These are phyloP conservation scores for Micractinium sp. DNA, from an alignment of 139 green algal species.

Conservation along the genomic window DNA sequence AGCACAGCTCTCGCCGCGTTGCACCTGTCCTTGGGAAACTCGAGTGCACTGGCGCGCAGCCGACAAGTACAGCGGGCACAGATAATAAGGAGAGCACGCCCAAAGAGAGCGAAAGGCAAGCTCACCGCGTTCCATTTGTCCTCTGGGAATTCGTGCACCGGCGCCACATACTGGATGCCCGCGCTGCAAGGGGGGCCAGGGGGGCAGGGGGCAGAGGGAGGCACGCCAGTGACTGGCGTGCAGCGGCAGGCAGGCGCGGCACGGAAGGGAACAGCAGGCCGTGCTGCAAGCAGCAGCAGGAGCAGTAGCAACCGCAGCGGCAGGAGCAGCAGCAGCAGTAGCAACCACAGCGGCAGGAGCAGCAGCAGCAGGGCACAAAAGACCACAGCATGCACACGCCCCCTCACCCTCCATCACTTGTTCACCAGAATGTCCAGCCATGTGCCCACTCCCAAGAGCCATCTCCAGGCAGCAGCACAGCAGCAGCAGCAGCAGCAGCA, in stretches of 20 bases:
- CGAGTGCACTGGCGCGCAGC: background rate
- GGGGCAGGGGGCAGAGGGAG: background rate
- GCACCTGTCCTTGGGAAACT: background rate
- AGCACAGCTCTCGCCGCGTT: too few species aligned
- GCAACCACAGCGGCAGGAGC: too few species aligned
- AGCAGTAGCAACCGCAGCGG: too few species aligned
- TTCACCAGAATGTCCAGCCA: background rate
- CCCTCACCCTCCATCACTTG: too few species aligned
- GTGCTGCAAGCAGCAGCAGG: too few species aligned
- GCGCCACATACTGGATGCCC: constrained; percentile 86
- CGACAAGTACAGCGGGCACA: background rate
- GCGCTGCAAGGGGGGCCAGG: constrained; percentile 41
- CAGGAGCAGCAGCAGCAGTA: too few species aligned
- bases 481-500: background rate
- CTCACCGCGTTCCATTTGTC: constrained; percentile 25
- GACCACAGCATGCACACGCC: too few species aligned
- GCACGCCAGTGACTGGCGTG: background rate
- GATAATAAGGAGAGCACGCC: background rate
- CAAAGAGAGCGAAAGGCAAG: background rate
- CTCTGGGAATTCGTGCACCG: constrained; percentile 83
- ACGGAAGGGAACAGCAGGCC: background rate
- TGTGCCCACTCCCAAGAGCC: too few species aligned
- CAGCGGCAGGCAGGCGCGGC: background rate
- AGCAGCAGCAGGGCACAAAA: too few species aligned
- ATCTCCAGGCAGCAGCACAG: too few species aligned